Evolutionary conservation across 2,329 filamentous ascomycete genomes (phyloP).

Genomic region (Zymoseptoria passerinii): DNA sequence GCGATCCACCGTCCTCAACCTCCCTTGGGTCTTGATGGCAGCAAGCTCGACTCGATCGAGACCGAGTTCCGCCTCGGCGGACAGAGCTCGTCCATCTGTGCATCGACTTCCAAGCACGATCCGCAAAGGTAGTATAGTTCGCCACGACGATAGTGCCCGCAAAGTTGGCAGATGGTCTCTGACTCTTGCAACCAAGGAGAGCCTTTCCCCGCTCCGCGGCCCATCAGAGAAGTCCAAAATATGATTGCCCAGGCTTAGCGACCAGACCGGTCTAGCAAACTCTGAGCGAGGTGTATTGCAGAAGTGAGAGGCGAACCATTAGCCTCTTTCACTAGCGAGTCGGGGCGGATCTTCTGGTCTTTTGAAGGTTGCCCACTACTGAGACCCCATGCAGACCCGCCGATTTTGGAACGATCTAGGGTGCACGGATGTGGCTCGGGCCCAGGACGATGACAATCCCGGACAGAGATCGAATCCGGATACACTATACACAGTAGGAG

Average conservation of each 20-base stretch:
- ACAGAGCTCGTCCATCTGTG: background rate
- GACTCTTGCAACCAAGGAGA: background rate
- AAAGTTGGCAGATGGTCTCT: background rate
- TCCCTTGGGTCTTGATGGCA: background rate
- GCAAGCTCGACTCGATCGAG: background rate
- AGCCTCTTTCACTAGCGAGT: background rate
- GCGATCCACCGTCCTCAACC: background rate
- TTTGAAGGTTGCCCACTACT: background rate
- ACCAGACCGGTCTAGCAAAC: background rate
- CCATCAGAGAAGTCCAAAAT: background rate
- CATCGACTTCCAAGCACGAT: background rate
- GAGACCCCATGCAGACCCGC: background rate
- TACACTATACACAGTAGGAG: too few species aligned
- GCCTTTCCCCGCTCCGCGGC: background rate
- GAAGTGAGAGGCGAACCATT: background rate
- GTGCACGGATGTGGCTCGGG: background rate
- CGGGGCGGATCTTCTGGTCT: background rate
- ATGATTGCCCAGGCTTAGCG: background rate
- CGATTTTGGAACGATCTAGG: background rate
- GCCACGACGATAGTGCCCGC: background rate
- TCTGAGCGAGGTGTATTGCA: background rate
- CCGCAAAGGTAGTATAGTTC: background rate
- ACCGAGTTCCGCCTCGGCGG: background rate
- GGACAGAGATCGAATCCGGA: background rate
- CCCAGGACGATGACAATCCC: background rate